Evolutionary conservation across 2,329 filamentous ascomycete genomes (phyloP).

Genomic region (Diaporthe citri): DNA sequence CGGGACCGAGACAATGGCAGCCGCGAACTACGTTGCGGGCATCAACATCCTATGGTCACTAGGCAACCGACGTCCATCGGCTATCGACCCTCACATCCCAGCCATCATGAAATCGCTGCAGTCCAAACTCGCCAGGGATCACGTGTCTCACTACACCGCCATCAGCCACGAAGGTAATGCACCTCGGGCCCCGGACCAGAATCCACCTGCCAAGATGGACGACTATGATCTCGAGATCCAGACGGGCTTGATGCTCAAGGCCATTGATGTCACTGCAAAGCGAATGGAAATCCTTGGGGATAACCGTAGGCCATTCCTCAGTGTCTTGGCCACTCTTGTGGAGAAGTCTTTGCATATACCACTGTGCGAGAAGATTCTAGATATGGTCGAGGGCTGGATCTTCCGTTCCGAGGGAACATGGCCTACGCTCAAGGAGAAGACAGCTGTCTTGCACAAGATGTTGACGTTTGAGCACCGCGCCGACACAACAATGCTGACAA

Average conservation of each 20-base stretch:
- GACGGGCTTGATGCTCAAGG: conserved; percentile 91
- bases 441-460: conserved; percentile 99
- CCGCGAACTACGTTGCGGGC: conserved; percentile 84
- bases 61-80: conserved; percentile 83
- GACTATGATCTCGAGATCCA: conserved; percentile 89
- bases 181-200: conserved; percentile 65
- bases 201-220: conserved; percentile 71
- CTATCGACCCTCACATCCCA: conserved; percentile 90
- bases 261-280: conserved; percentile 90
- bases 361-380: conserved; percentile 91
- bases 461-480: conserved; percentile 88
- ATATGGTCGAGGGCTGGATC: conserved; percentile 96
- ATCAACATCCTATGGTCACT: conserved; percentile 96
- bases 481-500: conserved; percentile 87
- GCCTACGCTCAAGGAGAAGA: conserved; percentile 98
- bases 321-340: conserved; percentile 92
- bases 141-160: conserved; percentile 81
- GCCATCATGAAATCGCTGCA: conserved; percentile 95
- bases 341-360: conserved; percentile 91
- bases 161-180: conserved; percentile 63
- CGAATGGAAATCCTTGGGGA: conserved; percentile 95
- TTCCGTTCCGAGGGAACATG: conserved; percentile 96
- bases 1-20: conserved; percentile 87
- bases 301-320: conserved; percentile 91
- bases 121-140: conserved; percentile 90